Base-by-base conservation (phyloP, 768 basidiomycete genomes). In the Amanita rubescens region DNA sequence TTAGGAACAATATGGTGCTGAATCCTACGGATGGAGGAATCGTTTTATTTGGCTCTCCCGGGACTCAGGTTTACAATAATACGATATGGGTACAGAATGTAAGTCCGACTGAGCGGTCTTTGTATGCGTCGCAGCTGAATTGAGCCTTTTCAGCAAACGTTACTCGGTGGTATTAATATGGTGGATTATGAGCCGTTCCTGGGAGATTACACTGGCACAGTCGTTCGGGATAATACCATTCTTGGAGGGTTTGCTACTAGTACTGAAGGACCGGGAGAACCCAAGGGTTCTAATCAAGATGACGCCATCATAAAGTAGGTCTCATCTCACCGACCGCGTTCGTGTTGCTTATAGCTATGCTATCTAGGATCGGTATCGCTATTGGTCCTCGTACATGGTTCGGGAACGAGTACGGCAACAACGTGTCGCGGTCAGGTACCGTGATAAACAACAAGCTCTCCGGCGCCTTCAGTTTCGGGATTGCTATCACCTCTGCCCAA, bases 21-120 rank as follows among this genome's bases (percentile, higher is more conserved):
- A 81, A 80, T 52, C 76, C 89, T 8, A 90, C 89, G 0, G 89
- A 90, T 59, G 89, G 89, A 7, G 88, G 82, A 5, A 87, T 90
- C 43, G 86, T 89, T 0, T 56, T 91, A 0, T 90, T 91, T 59
- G 89, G 87, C 19, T 69, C 86, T 3, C 85, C 87, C 5, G 88
- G 87, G 0, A 81, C 80, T 3, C 72, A 78, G 50, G 80, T 90
- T 14, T 79, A 84, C 59, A 87, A 89, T 58, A 90, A 89, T 62
- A 87, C 84, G 0, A 84, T 90, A 51, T 87, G 78, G 80, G 76
- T 87, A 8, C 69, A 78, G 22, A 84, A 75, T 53, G 86, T 87
- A 59, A 49, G 82, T 68, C n/a, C n/a, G n/a, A 33, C 14, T 38
- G 20, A 44, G 20, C 30, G 11, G 33, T 35, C 34, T 48, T 30